A percentile compares a stretch with the other conserved stretches of the same genome.
These are phyloP conservation scores for Volutella citrinella DNA, from an alignment of 2,329 filamentous ascomycete genomes.

Conservation along the genomic window DNA sequence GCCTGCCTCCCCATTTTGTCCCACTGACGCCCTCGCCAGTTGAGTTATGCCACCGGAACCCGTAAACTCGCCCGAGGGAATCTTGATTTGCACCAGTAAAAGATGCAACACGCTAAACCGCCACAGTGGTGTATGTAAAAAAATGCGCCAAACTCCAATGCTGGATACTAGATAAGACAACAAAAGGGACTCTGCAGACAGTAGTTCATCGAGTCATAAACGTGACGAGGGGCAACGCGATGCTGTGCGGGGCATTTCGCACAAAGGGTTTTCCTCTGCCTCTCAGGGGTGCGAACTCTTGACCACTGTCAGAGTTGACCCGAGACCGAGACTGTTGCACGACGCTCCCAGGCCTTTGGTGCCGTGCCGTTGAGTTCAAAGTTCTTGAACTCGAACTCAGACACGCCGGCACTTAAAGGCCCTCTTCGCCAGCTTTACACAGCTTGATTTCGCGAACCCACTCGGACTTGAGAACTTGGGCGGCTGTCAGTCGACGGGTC, in stretches of 20 bases:
- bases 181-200: slow-evolving; percentile 17
- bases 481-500: slow-evolving; percentile 85
- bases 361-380: too few relatives aligned
- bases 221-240: too few relatives aligned
- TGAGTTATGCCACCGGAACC: too few relatives aligned
- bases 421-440: slow-evolving; percentile 95
- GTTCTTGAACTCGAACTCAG: too few relatives aligned
- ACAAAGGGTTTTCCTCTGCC: too few relatives aligned
- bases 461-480: slow-evolving; percentile 95
- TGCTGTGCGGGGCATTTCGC: too few relatives aligned
- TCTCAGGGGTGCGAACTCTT: too few relatives aligned
- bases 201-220: slow-evolving; percentile 21
- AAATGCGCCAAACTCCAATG: slow-evolving; percentile 32
- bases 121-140: slow-evolving; percentile 19
- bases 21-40: too few relatives aligned
- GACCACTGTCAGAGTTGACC: too few relatives aligned
- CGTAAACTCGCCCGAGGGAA: slow-evolving; percentile 9
- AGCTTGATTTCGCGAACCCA: slow-evolving; percentile 98
- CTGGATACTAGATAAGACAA: slow-evolving; percentile 28
- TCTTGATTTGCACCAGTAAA: slow-evolving; percentile 6
- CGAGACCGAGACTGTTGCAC: neutral
- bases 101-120: slow-evolving; percentile 10
- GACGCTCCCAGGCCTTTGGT: neutral
- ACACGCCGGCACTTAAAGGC: slow-evolving; percentile 60
- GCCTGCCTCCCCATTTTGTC: too few relatives aligned